These are phyloP conservation scores for Letharia columbiana DNA, from an alignment of 495 filamentous ascomycete genomes.

Conservation along the genomic window DNA sequence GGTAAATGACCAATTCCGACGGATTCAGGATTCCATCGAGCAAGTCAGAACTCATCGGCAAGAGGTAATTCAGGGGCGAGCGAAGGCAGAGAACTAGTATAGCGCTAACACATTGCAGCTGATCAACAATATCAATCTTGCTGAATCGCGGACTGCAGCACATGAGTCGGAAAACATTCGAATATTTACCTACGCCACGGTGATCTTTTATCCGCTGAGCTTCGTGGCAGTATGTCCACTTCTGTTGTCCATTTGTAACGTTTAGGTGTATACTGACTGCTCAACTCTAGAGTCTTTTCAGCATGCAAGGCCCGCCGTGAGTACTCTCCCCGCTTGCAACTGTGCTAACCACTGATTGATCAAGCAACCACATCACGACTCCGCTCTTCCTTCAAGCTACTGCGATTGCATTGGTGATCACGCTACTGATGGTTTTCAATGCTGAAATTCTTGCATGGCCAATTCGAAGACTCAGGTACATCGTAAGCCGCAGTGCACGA, in stretches of 20 bases:
- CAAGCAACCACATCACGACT: not conserved
- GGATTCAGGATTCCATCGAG: not conserved
- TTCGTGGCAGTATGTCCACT: not conserved
- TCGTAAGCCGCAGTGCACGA: not conserved
- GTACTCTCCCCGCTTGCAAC: not conserved
- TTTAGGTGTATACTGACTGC: not conserved
- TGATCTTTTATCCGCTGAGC: not conserved
- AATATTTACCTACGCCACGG: not conserved
- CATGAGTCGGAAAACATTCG: not conserved
- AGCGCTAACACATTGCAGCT: not conserved
- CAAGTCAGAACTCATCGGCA: not conserved
- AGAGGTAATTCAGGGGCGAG: not conserved
- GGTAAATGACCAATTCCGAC: not conserved
- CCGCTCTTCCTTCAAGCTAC: not conserved
- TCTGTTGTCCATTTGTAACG: too few species aligned
- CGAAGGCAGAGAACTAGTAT: too few species aligned
- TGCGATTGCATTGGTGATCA: not conserved
- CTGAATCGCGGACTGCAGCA: not conserved
- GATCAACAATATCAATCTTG: not conserved
- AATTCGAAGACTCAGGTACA: not conserved
- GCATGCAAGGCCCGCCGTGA: not conserved
- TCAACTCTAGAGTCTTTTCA: not conserved
- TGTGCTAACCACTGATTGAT: not conserved
- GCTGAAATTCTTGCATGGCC: not conserved
- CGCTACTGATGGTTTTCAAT: not conserved